Evolutionary conservation across 1,284 basidiomycete genomes (phyloP).

Genomic region (Naganishia sp.): DNA sequence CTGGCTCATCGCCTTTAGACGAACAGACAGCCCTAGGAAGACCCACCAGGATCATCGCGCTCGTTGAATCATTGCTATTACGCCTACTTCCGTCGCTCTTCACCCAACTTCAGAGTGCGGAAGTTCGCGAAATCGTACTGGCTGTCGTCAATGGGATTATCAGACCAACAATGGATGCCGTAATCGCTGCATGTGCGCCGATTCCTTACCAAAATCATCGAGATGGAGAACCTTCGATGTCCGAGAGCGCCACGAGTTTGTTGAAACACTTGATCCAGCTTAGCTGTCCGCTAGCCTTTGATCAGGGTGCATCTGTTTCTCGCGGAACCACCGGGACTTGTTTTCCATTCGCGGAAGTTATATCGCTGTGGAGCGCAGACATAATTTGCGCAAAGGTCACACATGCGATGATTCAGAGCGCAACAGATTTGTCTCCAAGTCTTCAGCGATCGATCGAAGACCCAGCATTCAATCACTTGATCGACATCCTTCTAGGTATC

Average conservation of each 20-base stretch:
- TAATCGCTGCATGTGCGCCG: not conserved
- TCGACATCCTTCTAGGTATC: not conserved
- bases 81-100: slow-evolving; percentile 6
- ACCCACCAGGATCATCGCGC: not conserved
- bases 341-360: slow-evolving; percentile 2
- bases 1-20: not conserved
- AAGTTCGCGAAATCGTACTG: not conserved
- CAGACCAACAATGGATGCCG: slow-evolving; percentile 7
- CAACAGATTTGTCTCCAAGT: not conserved
- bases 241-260: not conserved
- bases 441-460: not conserved
- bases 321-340: not conserved
- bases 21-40: not conserved
- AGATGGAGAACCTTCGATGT: not conserved
- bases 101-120: not conserved
- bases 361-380: slow-evolving; percentile 12
- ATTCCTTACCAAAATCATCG: not conserved
- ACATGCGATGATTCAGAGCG: too few species aligned
- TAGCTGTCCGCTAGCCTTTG: not conserved
- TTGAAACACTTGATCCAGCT: not conserved
- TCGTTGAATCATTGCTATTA: not conserved
- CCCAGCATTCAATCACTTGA: not conserved
- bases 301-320: not conserved
- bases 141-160: slow-evolving; percentile 6
- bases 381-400: not conserved